These are phyloP conservation scores for Acanthamoeba lenticulata DNA, from an alignment of 208 protist genomes.

Conservation along the genomic window DNA sequence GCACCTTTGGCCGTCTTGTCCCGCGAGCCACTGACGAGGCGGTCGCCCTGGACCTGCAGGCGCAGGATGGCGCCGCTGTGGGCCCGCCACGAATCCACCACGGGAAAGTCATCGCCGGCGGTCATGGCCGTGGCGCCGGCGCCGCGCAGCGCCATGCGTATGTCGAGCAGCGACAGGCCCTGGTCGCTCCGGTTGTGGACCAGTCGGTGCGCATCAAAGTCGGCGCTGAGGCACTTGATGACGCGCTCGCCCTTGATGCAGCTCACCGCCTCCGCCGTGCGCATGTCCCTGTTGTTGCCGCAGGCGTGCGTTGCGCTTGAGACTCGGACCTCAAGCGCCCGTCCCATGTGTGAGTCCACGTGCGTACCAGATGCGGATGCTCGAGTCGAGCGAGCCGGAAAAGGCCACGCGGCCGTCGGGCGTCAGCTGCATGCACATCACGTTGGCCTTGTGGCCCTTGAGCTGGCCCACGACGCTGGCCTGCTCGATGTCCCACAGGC, in stretches of 20 bases:
- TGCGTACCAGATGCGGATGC: not conserved
- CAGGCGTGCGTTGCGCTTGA: not conserved
- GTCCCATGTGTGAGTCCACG: not conserved
- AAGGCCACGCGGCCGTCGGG: not conserved
- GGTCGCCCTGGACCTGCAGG: not conserved
- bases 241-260: not conserved
- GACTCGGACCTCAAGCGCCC: not conserved
- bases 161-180: not conserved
- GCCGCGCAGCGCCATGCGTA: not conserved
- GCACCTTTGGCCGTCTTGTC: not conserved
- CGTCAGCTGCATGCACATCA: constrained; percentile 24
- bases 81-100: not conserved
- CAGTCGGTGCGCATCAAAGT: not conserved
- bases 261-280: not conserved
- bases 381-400: not conserved
- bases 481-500: constrained; percentile 10
- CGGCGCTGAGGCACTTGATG: not conserved
- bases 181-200: not conserved
- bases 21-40: not conserved
- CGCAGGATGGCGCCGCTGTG: not conserved
- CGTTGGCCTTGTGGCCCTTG: constrained; percentile 5
- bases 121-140: not conserved
- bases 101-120: not conserved
- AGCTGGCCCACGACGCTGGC: constrained; percentile 7
- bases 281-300: not conserved